Base-by-base conservation (phyloP, 371 early-diverging fungal genomes). In the Smittium culicis region DNA sequence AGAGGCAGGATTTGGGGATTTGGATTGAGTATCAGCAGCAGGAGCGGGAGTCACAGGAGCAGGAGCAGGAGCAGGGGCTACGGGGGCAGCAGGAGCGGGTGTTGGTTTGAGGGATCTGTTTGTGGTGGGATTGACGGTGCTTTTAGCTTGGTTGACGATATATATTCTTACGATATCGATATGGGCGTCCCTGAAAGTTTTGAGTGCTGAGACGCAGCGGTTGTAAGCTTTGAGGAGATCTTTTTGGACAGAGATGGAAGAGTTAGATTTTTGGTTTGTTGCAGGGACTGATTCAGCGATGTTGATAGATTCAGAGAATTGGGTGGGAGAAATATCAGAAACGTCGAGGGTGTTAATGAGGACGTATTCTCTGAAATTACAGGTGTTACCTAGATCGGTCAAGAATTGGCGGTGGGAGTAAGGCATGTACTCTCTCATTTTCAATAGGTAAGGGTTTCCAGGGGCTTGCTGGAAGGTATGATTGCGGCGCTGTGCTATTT, bases 381-480 rank as follows among this genome's bases (percentile, higher is more conserved):
- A 73, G 1, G 61, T 67, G 29, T 78, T 74, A n/a, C 84, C 86
- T 29, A 96, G 74, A 62, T 89, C 91, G 45, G 85, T 82, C 62
- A 98, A 77, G 72, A 93, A 96, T 55, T 82, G 81, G 32, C 94
- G 88, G 74, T 94, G 93, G 3, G 82, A 82, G 33, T 84, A 82
- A 2, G 96, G 92, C 90, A 97, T 93, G 76, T 94, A 91, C 66
- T 86, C 81, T 57, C 97, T 88, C 93, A 97, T 97, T 59, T 86
- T 88, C 64, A 86, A 84, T 55, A 96, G 77, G 66, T 80, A 83
- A 80, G 86, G 69, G 80, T 82, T 74, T 75, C 85, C 31, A 72
- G 77, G 59, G 73, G 86, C 73, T 28, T 71, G 76, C 63, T 68
- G 68, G 5, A 73, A 35, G 3, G 64, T 1, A 29, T 34, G 5